Evolutionary conservation across 2,329 filamentous ascomycete species (phyloP), one percentile per base, ranked within the genome.

Genomic region (Ophiostoma piceae): DNA sequence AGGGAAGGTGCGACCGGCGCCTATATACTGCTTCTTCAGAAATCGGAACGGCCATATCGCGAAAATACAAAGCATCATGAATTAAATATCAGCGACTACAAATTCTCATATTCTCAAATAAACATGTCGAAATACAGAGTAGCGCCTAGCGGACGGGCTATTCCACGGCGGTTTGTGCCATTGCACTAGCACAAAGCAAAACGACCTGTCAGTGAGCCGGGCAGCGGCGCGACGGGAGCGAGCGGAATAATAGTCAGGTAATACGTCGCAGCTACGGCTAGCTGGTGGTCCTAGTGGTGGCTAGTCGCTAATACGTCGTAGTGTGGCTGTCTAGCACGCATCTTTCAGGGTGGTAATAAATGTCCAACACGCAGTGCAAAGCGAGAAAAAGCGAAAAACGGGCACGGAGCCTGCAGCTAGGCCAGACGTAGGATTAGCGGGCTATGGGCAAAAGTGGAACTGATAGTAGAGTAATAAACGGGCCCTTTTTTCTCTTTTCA

Each of bases 171-270:
- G 32, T 65, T 65, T 65, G 32, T 35, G 16, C 19, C 35, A 39
- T 39, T 65, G 62, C 62, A 65, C 62, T 65, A 66, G 37, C 26
- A 64, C 14, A 19, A 37, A 37, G 29, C 65, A 66, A 66, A 66
- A 66, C 65, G 65, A 66, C 65, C n/a, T 66, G 65, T 66, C 65
- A 66, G 22, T 32, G 65, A 16, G 65, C 22, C 39, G 65, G 35
- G 35, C 39, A 66, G 65, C 65, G 65, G 65, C 65, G 65, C 65
- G 65, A 66, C 65, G 37, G 65, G 37, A 41, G 65, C 11, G 22
- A 47, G 65, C 65, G 65, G 65, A 47, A 66, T 19, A 65, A 65
- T 65, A 65, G 62, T 41, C 51, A 57, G 22, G n/a, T 26, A 57
- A 57, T 47, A 16, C 43, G 43, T 47, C 43, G 43, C 43, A 47